Evolutionary conservation across 1,139 yeast species (phyloP).

Genomic region (Taiozyma sp.): DNA sequence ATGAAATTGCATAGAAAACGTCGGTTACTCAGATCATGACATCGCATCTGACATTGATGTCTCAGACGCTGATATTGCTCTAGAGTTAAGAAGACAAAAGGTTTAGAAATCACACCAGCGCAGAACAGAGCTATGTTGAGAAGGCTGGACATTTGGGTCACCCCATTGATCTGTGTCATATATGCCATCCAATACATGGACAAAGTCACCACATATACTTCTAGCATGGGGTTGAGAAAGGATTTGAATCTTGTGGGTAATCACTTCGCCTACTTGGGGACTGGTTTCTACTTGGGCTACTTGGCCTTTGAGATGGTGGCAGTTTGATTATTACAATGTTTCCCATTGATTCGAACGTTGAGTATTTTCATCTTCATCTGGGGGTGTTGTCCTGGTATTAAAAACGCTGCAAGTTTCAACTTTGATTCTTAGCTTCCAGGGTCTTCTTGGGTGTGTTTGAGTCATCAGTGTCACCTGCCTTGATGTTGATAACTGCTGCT

Average conservation of each 20-base stretch:
- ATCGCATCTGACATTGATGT: background rate
- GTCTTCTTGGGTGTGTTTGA: constrained; percentile 45
- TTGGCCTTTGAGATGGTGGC: constrained; percentile 43
- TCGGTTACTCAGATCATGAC: background rate
- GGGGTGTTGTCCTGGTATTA: constrained; percentile 44
- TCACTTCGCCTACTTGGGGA: constrained; percentile 52
- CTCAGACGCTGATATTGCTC: constrained; percentile 1
- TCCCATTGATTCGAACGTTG: constrained; percentile 37
- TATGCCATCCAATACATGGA: constrained; percentile 65
- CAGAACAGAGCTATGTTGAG: constrained; percentile 15
- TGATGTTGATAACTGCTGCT: constrained; percentile 48
- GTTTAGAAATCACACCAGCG: background rate
- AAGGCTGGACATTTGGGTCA: constrained; percentile 49
- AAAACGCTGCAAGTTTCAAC: constrained; percentile 41
- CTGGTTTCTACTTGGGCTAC: constrained; percentile 53
- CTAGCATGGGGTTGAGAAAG: constrained; percentile 49
- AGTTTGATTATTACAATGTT: constrained; percentile 35
- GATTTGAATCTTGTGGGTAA: constrained; percentile 46
- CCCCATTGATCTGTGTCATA: constrained; percentile 51
- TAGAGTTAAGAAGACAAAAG: background rate
- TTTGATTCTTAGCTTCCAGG: constrained; percentile 28
- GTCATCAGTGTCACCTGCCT: constrained; percentile 46
- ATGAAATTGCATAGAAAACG: background rate
- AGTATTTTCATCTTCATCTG: constrained; percentile 34
- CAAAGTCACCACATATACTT: constrained; percentile 56